Base-by-base conservation (phyloP, 2,329 filamentous ascomycete species). In the Ilyonectria robusta region DNA sequence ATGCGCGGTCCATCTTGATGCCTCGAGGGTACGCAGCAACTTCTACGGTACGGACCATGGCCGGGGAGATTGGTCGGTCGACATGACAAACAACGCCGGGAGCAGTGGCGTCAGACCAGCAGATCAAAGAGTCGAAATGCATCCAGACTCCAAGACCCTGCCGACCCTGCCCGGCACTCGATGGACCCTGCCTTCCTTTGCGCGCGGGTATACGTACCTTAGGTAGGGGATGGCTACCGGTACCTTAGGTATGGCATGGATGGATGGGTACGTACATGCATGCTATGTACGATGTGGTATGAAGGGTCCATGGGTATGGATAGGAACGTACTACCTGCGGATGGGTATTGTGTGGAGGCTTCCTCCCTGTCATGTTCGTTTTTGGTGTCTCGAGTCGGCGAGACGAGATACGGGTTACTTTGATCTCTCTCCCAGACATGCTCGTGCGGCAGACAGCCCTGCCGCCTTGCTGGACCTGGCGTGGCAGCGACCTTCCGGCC, bases 51-150 rank as follows among this genome's bases (percentile, higher is more conserved):
- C 11, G 37, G 47, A 29, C 13, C 23, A 50, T 29, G 29, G 29
- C 48, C 48, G 17, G 31, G 29, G 50, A 53, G 50, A 35, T 53
- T 53, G 50, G 50, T 53, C 50, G 31, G 9, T 33, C 29, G 48
- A 53, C 48, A 53, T 21, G 50, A 53, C 50, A 53, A 53, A 35
- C 50, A 33, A 53, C 50, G 50, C 50, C 50, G 31, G 31, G 23
- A 53, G 29, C 50, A 31, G 50, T 53, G 50, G 50, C 50, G 50
- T 53, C 50, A 53, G 50, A 35, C 50, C 50, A 53, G 50, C n/a
- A 35, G n/a, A 33, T 19, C 31, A 53, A n/a, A 53, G 29, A 53
- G 19, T 35, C 50, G 50, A 53, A 53, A 23, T 31, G 50, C 31
- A 33, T 53, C 50, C 31, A 53, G 50, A 53, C 29, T 37, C 31